Conservation (phyloP, 306 rosid species). For the Inga oerstediana region DNA sequence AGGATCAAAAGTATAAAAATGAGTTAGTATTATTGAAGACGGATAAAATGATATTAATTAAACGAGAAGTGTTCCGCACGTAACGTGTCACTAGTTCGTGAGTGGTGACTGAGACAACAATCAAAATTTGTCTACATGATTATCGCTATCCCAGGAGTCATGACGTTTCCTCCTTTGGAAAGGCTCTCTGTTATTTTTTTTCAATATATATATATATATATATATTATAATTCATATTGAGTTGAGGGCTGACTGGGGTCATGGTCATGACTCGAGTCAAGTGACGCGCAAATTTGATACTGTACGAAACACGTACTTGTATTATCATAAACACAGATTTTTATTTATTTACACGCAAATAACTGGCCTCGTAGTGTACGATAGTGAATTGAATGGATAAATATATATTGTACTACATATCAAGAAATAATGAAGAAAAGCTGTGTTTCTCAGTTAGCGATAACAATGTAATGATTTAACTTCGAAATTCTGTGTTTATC, state of each 20-base stretch:
- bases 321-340: not conserved
- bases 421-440: not conserved
- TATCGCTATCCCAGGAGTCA: not conserved
- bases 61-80: not conserved
- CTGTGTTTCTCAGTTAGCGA: not conserved
- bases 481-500: not conserved
- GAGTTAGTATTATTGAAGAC: not conserved
- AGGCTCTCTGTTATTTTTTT: not conserved
- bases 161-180: constrained; percentile 12
- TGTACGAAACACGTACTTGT: constrained; percentile 35
- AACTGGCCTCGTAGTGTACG: not conserved
- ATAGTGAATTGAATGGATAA: not conserved
- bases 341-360: not conserved
- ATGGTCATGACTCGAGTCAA: constrained; percentile 27
- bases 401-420: not conserved
- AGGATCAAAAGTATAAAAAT: no score
- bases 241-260: constrained; percentile 16
- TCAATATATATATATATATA: not conserved
- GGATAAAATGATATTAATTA: not conserved
- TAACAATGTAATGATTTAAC: not conserved
- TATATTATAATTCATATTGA: no score
- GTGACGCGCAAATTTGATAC: constrained; percentile 30
- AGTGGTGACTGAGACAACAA: constrained; percentile 13
- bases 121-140: not conserved
- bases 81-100: constrained; percentile 15